Evolutionary conservation across 2,329 filamentous ascomycete genomes (phyloP), one percentile per base, ranked within the genome.

Genomic region (Aspergillus luchuensis): DNA sequence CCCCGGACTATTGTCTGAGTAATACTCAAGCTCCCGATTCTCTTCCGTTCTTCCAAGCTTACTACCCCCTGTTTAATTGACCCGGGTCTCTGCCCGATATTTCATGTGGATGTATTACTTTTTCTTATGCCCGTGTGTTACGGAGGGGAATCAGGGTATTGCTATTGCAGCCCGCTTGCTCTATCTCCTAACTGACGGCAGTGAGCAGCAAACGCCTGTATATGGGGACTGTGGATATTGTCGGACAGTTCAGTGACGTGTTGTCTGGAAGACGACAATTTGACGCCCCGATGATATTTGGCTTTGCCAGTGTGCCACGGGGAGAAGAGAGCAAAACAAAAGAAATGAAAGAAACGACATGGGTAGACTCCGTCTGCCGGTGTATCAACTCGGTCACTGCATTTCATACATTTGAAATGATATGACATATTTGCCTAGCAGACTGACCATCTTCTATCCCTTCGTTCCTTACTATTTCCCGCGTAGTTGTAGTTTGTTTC

Each of bases 331-430:
- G 15, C 23, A 28, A 50, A 50, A 28, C 47, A 28, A 33, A 30
- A n/a, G 47, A 30, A 50, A 50, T 33, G 47, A 50, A 50, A 50
- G n/a, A 50, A 50, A 30, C 47, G 25, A 33, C 30, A 30, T 30
- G 28, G 47, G 11, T 4, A 28, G 13, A 8, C 15, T 8, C 8
- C n/a, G 47, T 17, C 33, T 36, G 11, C 33, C 47, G n/a, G 47
- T 30, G 25, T 6, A 36, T 8, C 17, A 7, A 17, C 30, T n/a
- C n/a, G 15, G 25, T 50, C 25, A 30, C 23, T 5, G 47, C 25
- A 30, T 30, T 28, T 17, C 15, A 50, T 30, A 25, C 15, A 4
- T 28, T 8, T 21, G 7, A n/a, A 17, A 50, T 50, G 23, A 17
- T 17, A 50, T 50, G 47, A 19, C 25, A 30, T 21, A 15, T 23